Conservation (phyloP, 2,329 filamentous ascomycete genomes). For the Hymenotorrendiella dingleyae region DNA sequence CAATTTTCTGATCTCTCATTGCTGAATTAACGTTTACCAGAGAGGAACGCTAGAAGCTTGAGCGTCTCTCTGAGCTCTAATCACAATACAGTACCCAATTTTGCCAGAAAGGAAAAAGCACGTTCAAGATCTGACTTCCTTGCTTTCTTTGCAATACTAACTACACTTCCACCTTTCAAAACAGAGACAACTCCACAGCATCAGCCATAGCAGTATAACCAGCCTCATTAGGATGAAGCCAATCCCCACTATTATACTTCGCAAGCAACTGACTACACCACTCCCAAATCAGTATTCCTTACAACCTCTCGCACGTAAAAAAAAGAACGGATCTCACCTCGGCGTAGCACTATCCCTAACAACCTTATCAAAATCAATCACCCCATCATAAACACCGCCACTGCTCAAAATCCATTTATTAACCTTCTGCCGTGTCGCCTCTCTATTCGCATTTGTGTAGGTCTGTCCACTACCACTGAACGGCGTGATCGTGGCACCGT, state of each 20-base stretch:
- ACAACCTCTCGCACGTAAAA: not conserved
- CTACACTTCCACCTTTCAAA: conserved; percentile 31
- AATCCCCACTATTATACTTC: conserved; percentile 55
- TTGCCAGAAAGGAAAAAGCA: no score
- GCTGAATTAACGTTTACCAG: no score
- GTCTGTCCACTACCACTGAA: conserved; percentile 42
- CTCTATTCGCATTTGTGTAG: conserved; percentile 49
- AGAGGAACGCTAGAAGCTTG: no score
- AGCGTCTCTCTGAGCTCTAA: no score
- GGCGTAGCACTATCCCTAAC: conserved; percentile 45
- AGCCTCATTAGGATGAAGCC: conserved; percentile 54
- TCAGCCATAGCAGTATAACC: conserved; percentile 57
- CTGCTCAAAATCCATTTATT: conserved; percentile 55
- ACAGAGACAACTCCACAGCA: conserved; percentile 50
- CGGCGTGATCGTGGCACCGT: conserved; percentile 61
- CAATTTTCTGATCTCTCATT: no score
- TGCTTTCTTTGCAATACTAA: no score
- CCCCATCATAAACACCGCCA: conserved; percentile 48
- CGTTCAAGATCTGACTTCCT: conserved; percentile 26
- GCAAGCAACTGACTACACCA: conserved; percentile 38
- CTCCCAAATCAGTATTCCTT: not conserved
- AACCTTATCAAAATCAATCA: conserved; percentile 57
- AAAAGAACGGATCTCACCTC: not conserved
- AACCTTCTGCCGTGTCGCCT: conserved; percentile 49
- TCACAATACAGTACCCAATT: no score